Conservation (phyloP, 2,329 filamentous ascomycete genomes). For the Penicillium sp. region DNA sequence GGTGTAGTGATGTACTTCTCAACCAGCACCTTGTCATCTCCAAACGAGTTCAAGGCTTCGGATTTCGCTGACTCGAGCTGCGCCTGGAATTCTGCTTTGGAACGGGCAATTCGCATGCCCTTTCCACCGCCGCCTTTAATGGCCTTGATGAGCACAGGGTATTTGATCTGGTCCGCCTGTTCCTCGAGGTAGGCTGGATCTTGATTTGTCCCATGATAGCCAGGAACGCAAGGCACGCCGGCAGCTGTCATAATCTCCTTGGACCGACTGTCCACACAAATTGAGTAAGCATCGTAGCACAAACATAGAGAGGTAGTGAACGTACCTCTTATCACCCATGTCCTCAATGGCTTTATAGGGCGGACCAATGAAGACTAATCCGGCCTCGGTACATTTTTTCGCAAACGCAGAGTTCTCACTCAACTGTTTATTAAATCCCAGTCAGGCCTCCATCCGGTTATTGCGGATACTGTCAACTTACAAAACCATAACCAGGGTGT, state of each 20-base stretch:
- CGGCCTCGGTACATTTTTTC: constrained; percentile 79
- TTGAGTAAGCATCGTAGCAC: constrained; percentile 9
- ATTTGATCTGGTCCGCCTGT: constrained; percentile 69
- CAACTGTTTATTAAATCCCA: constrained; percentile 43
- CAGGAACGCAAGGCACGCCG: constrained; percentile 93
- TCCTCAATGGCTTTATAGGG: constrained; percentile 70
- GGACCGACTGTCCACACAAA: constrained; percentile 52
- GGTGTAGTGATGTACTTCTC: constrained; percentile 67
- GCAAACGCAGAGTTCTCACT: constrained; percentile 93
- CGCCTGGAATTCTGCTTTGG: constrained; percentile 56
- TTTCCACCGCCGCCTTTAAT: constrained; percentile 66
- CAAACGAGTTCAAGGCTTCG: constrained; percentile 61
- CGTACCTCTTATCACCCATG: constrained; percentile 87
- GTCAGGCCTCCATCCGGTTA: neutral
- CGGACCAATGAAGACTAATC: constrained; percentile 90
- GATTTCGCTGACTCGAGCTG: constrained; percentile 62
- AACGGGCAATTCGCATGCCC: constrained; percentile 62
- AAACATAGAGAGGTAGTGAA: neutral
- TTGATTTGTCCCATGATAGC: constrained; percentile 88
- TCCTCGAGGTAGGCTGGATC: constrained; percentile 58
- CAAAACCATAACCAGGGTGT: constrained; percentile 91
- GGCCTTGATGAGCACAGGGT: constrained; percentile 62
- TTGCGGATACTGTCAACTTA: constrained; percentile 32
- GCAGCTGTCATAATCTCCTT: constrained; percentile 96
- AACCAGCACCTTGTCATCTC: constrained; percentile 63